A percentile compares a stretch with the other conserved stretches of the same genome.
Evolutionary conservation across 305 asterid genomes (phyloP).

Genomic region (Fraxinus paxiana): DNA sequence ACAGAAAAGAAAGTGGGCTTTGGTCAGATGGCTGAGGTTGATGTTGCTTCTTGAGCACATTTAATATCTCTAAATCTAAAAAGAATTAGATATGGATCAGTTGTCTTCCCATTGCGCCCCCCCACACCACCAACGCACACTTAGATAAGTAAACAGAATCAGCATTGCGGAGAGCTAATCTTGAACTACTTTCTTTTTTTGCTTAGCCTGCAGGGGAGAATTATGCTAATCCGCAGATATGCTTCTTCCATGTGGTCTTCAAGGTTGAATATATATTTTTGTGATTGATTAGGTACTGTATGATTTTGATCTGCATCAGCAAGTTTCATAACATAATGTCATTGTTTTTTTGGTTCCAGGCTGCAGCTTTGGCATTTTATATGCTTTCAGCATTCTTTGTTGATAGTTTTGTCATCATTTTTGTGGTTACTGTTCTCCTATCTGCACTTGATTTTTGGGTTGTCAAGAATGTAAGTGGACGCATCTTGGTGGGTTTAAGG

Average conservation of each 20-base stretch:
- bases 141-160: neutral
- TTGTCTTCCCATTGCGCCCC: neutral
- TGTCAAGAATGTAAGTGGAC: constrained; percentile 93
- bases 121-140: neutral
- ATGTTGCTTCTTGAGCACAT: neutral
- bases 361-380: constrained; percentile 84
- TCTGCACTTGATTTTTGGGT: constrained; percentile 97
- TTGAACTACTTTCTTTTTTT: constrained; percentile 8
- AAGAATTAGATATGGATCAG: neutral
- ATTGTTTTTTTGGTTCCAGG: constrained; percentile 40
- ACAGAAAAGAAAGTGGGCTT: neutral
- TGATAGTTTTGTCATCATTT: constrained; percentile 78
- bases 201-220: constrained; percentile 77
- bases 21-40: neutral
- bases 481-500: constrained; percentile 90
- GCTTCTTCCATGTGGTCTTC: constrained; percentile 87
- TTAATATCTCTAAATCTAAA: neutral
- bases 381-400: constrained; percentile 80
- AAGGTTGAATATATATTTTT: constrained; percentile 44
- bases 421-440: constrained; percentile 79
- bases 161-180: neutral
- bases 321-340: constrained; percentile 6
- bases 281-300: neutral
- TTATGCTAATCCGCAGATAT: constrained; percentile 76
- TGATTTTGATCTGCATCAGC: constrained; percentile 4